phyloP scores from a whole-genome alignment of 495 filamentous ascomycete genomes.

The Pseudomonodictys pantanalensis region DNA sequence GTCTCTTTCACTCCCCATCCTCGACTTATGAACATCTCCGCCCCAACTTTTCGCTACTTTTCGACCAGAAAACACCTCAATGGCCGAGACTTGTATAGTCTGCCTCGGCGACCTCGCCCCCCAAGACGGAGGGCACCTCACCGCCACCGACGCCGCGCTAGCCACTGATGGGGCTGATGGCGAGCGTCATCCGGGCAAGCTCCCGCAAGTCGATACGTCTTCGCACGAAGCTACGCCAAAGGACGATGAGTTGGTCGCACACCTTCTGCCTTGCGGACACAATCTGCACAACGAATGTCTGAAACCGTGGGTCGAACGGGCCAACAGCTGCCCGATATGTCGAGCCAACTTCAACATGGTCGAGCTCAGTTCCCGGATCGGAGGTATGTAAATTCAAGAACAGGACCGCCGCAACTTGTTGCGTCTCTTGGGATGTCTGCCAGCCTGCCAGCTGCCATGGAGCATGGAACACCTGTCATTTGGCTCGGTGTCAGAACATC shows the following conservation, averaged over 20 bases:
- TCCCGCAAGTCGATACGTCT: conserved; percentile 38
- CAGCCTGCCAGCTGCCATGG: neutral
- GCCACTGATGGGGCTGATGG: conserved; percentile 33
- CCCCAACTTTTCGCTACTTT: neutral
- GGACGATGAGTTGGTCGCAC: conserved; percentile 57
- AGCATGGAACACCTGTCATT: neutral
- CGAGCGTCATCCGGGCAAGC: conserved; percentile 22
- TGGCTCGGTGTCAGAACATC: neutral
- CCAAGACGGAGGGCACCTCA: conserved; percentile 53
- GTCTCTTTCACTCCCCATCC: conserved; percentile 28
- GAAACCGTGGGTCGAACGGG: conserved; percentile 87
- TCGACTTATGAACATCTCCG: conserved; percentile 16
- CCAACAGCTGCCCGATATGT: conserved; percentile 97
- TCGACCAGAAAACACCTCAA: conserved; percentile 37
- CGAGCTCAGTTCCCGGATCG: conserved; percentile 70
- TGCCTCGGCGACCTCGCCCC: conserved; percentile 84
- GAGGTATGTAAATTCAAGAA: conserved; percentile 58
- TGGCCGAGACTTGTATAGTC: conserved; percentile 95
- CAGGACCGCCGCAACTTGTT: conserved; percentile 1
- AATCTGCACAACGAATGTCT: conserved; percentile 87
- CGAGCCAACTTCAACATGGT: conserved; percentile 86
- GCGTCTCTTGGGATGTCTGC: too few species aligned
- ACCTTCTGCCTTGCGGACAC: conserved; percentile 76
- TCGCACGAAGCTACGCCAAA: conserved; percentile 40
- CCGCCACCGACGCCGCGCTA: conserved; percentile 41